These are phyloP conservation scores for Penicillium sp. DNA, from an alignment of 2,329 filamentous ascomycete genomes.

Conservation along the genomic window DNA sequence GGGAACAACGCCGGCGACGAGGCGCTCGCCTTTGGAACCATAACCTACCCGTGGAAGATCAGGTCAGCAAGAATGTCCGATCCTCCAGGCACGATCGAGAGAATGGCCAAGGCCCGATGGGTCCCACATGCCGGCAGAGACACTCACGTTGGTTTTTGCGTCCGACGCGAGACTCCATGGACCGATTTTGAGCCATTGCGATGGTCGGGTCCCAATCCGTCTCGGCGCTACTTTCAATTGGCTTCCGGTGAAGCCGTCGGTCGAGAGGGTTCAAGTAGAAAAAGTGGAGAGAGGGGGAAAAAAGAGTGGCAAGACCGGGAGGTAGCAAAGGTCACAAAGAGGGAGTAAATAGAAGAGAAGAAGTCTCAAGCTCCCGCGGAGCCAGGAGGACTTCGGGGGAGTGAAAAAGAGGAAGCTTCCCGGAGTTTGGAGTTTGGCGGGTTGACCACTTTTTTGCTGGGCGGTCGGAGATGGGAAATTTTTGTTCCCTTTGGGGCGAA, in stretches of 20 bases:
- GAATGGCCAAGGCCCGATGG: background rate
- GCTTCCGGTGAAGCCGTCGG: background rate
- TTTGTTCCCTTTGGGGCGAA: slow-evolving; percentile 21
- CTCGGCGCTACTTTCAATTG: background rate
- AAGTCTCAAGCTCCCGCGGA: slow-evolving; percentile 26
- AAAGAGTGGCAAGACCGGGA: slow-evolving; percentile 11
- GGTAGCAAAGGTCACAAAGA: slow-evolving; percentile 10
- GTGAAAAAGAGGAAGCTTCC: slow-evolving; percentile 16
- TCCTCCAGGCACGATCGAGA: background rate
- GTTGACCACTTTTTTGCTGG: slow-evolving; percentile 21
- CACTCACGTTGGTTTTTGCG: slow-evolving; percentile 54
- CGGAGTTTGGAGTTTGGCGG: slow-evolving; percentile 4
- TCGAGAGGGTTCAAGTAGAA: background rate
- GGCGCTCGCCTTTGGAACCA: slow-evolving; percentile 84
- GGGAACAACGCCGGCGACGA: slow-evolving; percentile 93
- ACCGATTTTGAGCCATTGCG: slow-evolving; percentile 46
- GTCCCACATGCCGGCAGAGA: slow-evolving; percentile 26
- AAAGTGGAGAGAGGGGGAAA: slow-evolving; percentile 9
- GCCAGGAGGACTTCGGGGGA: slow-evolving; percentile 16
- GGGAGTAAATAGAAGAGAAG: background rate
- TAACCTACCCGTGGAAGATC: slow-evolving; percentile 65
- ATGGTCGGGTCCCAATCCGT: slow-evolving; percentile 17
- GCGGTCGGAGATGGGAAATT: slow-evolving; percentile 36
- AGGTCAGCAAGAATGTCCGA: slow-evolving; percentile 23
- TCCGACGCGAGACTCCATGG: slow-evolving; percentile 52